Base-by-base conservation (phyloP, 1,284 basidiomycete genomes). In the Cutaneotrichosporon sp. region DNA sequence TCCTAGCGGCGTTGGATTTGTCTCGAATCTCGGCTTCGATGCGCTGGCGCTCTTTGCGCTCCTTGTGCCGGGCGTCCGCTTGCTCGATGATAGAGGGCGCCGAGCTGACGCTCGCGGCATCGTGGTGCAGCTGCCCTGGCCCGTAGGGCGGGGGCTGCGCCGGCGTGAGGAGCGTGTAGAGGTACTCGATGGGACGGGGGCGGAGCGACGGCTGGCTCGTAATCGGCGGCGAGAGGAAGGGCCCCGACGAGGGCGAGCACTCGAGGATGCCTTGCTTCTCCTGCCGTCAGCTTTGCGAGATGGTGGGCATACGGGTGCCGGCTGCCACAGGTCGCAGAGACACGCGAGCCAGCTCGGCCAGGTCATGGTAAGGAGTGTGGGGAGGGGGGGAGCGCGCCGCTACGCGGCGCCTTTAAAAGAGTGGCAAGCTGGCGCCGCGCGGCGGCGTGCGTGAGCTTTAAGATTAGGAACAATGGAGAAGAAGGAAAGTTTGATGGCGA, bases 271-370 rank as follows among this genome's bases (percentile, higher is more conserved):
- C 51, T 22, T 53, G 51, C 51, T 38, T 53, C 24, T 53, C 51
- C 51, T 53, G 22, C 20, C 11, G 34, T 53, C 22, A 36, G 51
- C 51, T 10, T 16, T 9, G 11, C 14, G 20, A 25, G 25, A 9
- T 31, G 25, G 33, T 8, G n/a, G 6, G 42, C 51, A 4, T 18
- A 53, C 51, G 3, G 33, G 51, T 25, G 51, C 25, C 34, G 47
- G 47, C 22, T 22, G 31, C 46, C 56, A 57, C 18, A 55, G 27
- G 56, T 50, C 24, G 45, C 46, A 49, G 56, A 57, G 47, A 22
- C 56, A 57, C 33, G 31, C 22, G 45, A 57, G 34, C 56, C 56
- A 57, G 56, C 34, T 38, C 31, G 49, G 46, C 56, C 56, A 57
- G 47, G 22, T 27, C 56, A 57, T 57, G 22, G 42, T 57, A 50